Conservation (phyloP, 2,329 filamentous ascomycete species). For the Penicillium sp. region DNA sequence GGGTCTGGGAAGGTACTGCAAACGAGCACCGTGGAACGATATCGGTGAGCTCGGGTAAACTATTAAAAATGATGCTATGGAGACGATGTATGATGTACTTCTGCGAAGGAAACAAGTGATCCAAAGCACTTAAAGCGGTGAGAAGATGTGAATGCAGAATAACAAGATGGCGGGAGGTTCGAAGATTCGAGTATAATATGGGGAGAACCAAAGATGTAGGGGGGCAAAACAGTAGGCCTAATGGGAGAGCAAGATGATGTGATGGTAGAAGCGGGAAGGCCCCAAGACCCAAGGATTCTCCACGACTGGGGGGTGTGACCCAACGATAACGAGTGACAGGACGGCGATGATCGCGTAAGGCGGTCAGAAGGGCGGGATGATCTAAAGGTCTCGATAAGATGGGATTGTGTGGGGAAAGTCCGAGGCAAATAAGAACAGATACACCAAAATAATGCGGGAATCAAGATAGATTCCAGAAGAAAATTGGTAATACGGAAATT, state of each 20-base stretch:
- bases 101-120: constrained; percentile 1
- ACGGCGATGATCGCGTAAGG: constrained; percentile 27
- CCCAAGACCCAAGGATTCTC: constrained; percentile 29
- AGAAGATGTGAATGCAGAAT: not conserved
- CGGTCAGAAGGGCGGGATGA: constrained; percentile 35
- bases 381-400: constrained; percentile 5
- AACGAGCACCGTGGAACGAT: constrained; percentile 19
- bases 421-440: not conserved
- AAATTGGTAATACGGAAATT: not conserved
- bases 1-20: constrained; percentile 10
- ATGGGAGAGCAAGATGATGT: constrained; percentile 31
- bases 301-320: constrained; percentile 26
- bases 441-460: not conserved
- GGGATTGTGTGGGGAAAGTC: not conserved
- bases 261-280: constrained; percentile 24
- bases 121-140: constrained; percentile 8
- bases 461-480: not conserved
- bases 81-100: not conserved
- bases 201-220: not conserved
- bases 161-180: not conserved
- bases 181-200: constrained; percentile 4
- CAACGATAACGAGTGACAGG: constrained; percentile 35
- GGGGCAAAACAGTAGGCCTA: constrained; percentile 13
- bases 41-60: constrained; percentile 6
- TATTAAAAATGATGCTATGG: constrained; percentile 5